Base-by-base conservation (phyloP, 192 early-diverging fungal genomes). In the Kickxella alabastrina region DNA sequence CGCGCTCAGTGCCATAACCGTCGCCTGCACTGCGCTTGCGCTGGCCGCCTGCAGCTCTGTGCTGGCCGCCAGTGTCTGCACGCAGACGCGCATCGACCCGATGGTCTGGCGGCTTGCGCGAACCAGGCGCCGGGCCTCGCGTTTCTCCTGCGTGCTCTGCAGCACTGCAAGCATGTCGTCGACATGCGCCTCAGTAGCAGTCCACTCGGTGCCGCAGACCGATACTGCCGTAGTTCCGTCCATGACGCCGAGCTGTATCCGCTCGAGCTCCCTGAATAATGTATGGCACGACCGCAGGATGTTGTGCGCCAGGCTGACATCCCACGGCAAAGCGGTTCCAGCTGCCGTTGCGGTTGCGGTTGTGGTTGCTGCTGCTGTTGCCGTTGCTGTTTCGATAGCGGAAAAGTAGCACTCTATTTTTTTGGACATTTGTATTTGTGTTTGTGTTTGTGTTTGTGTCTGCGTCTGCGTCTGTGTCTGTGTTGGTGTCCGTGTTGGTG, bases 211-310 rank as follows among this genome's bases (percentile, higher is more conserved):
- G 29, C 47, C 34, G 52, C 55, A 67, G 0, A 44, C 34, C n/a
- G 57, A 46, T 12, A 49, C 34, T 13, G 43, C 29, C 3, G 43
- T 43, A 27, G 13, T 17, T 25, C 43, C 43, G 27, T 38, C 51
- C 13, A 48, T 17, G 14, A 36, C 52, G 40, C 40, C 43, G 4
- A 44, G 26, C 25, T 51, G 54, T 28, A 67, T 42, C 13, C 27
- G 13, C 14, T 52, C 59, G 45, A 75, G 64, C 27, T 57, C 64
- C 15, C 19, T 54, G 13, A 62, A 42, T 25, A 75, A 41, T 29
- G 29, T 24, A 37, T 57, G 45, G 43, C 64, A 75, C 8, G 63
- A 54, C 52, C 44, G 64, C 38, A 75, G 55, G 22, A 75, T 51
- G 40, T 44, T 50, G 21, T 36, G 48, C 3, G 59, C 70, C 31